Evolutionary conservation across 2,329 filamentous ascomycete species (phyloP).

Genomic region (Orbilia quercus): DNA sequence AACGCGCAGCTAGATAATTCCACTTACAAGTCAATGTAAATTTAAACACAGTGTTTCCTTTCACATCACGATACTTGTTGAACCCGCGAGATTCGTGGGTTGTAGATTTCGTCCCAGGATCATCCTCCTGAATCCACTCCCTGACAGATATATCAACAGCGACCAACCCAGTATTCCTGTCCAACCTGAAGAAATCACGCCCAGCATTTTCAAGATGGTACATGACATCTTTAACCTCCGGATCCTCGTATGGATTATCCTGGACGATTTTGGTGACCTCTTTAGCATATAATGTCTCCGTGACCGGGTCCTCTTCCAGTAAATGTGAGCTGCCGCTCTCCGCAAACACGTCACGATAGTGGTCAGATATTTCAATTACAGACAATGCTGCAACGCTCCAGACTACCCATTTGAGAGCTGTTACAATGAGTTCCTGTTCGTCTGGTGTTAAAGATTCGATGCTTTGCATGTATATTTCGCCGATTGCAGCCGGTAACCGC

Average conservation of each 20-base stretch:
- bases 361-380: constrained; percentile 38
- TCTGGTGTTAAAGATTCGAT: constrained; percentile 38
- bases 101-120: constrained; percentile 3
- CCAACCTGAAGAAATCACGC: constrained; percentile 41
- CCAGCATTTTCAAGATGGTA: constrained; percentile 50
- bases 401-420: constrained; percentile 40
- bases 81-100: constrained; percentile 33
- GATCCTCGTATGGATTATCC: constrained; percentile 36
- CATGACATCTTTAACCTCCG: constrained; percentile 42
- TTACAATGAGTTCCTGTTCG: constrained; percentile 37
- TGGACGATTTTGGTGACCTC: constrained; percentile 10
- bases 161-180: constrained; percentile 35
- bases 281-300: constrained; percentile 15
- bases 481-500: constrained; percentile 33
- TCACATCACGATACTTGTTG: constrained; percentile 27
- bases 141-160: constrained; percentile 45
- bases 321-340: not conserved
- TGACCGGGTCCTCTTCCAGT: not conserved
- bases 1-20: not conserved
- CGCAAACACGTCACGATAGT: constrained; percentile 34
- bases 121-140: constrained; percentile 45
- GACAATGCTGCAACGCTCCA: constrained; percentile 27
- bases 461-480: constrained; percentile 39
- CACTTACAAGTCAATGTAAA: constrained; percentile 45
- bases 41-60: constrained; percentile 44